Evolutionary conservation across 2,329 filamentous ascomycete genomes (phyloP), one percentile per base, ranked within the genome.

Genomic region (Colletotrichum neosansevieriae): DNA sequence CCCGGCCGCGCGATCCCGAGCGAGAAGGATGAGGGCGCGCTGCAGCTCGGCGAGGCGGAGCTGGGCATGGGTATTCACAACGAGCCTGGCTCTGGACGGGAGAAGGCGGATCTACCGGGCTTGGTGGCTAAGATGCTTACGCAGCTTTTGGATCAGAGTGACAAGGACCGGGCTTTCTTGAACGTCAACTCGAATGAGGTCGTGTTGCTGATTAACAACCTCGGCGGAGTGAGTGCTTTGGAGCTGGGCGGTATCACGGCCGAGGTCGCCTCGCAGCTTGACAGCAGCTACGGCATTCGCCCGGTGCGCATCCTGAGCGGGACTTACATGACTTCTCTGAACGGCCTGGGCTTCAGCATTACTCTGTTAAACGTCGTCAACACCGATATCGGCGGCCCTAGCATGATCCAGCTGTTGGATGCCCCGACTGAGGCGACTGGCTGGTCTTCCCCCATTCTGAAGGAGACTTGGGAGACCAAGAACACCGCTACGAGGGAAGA

Each of bases 21-120:
- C 36, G 79, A 82, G 0, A 86, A 88, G 71, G 71, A 69, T 24
- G 87, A 89, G 24, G 89, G 89, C 32, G 77, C 73, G 47, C 79
- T 95, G 65, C 84, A 80, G 53, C 78, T 73, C 3, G 85, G 82
- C 44, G 86, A 90, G 75, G 86, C 89, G 29, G 88, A 91, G 77
- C 80, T 91, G 54, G 92, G 92, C 32, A 94, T 94, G 91, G 92
- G 92, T 12, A 93, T 93, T 72, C 91, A 94, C 77, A 93, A 93
- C 73, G 90, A 92, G 77, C 81, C 87, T 0, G 88, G 88, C 3
- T 89, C 84, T 4, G 84, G 82, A 6, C 80, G 85, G 34, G 83
- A 82, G 45, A 82, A 80, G 71, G 79, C 86, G n/a, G 81, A 83
- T 68, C 79, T 90, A 64, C 83, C 84, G 12, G 81, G 81, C 68